These are phyloP conservation scores for Daldinia vernicosa DNA, from an alignment of 495 filamentous ascomycete genomes.

Conservation along the genomic window DNA sequence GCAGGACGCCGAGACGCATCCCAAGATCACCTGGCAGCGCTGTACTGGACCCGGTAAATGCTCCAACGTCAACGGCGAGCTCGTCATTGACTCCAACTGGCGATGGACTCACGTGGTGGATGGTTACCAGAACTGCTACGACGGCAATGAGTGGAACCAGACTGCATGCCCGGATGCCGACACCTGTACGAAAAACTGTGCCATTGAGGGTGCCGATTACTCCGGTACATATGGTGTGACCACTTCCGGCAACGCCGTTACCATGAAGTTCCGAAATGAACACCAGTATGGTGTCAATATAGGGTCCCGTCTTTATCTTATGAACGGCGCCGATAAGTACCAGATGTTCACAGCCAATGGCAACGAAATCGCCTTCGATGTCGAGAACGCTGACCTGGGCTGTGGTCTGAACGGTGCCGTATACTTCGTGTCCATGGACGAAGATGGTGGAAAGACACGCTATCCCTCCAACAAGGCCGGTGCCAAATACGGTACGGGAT, in stretches of 20 bases:
- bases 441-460: constrained; percentile 60
- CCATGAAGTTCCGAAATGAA: constrained; percentile 62
- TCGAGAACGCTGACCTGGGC: constrained; percentile 60
- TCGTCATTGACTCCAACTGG: constrained; percentile 62
- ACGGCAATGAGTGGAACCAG: constrained; percentile 66
- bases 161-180: constrained; percentile 59
- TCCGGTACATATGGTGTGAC: constrained; percentile 57
- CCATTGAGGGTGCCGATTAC: constrained; percentile 60
- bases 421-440: constrained; percentile 66
- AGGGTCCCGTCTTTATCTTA: constrained; percentile 63
- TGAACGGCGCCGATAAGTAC: constrained; percentile 61
- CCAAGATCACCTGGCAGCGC: constrained; percentile 63
- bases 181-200: constrained; percentile 61
- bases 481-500: constrained; percentile 67
- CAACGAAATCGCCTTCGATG: constrained; percentile 68
- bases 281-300: constrained; percentile 54
- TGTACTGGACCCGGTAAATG: constrained; percentile 63
- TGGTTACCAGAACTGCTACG: constrained; percentile 58
- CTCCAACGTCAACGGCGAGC: constrained; percentile 48
- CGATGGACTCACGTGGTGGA: constrained; percentile 56
- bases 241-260: constrained; percentile 53
- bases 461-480: constrained; percentile 64
- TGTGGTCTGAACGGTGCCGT: constrained; percentile 67
- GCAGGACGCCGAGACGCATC: constrained; percentile 63
- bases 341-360: constrained; percentile 62